Base-by-base conservation (phyloP, 208 protist species). In the Trypanosomatidae sp. region DNA sequence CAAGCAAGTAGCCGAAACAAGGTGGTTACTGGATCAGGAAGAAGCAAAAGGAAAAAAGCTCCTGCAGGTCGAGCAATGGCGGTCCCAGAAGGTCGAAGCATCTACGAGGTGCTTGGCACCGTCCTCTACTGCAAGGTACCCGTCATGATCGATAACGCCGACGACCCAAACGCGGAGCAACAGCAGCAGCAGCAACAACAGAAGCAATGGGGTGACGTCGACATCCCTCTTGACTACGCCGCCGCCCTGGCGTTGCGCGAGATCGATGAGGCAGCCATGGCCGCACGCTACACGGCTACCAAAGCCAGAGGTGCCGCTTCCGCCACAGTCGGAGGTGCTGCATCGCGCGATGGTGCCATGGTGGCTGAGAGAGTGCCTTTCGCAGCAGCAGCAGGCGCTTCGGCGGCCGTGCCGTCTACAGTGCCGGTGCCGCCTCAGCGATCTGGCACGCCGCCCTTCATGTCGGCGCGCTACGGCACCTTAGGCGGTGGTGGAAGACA, bases 21-120 rank as follows among this genome's bases (percentile, higher is more conserved):
- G 25, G 53, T 12, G 12, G 25, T 25, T 12, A 59, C 25, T 33
- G 10, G 53, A 59, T 59, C 12, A 3, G 53, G 25, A 36, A 33
- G 53, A 10, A 33, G 10, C 50, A 55, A 12, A 9, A 3, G 5
- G 39, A 17, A 13, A 65, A 10, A 41, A 19, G 22, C 22, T 17
- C 17, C 39, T 28, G 39, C 22, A 25, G 60, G 28, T 28, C 12
- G 28, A 41, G 70, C 28, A 10, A 92, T 92, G 87, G 74, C 85
- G 19, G 55, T 69, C 19, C 64, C 80, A n/a, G 81, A 84, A 19
- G 76, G 65, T 1, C 72, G 62, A 3, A 94, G 87, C 75, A 69
- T 92, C 28, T 96, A 96, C 62, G 84, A 92, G 66, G 71, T 74
- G 13, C 75, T 84, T 22, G 91, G 91, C 28, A 96, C 91, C 0